Conservation (phyloP, 75 land plant genomes). For the Cupressus sempervirens region DNA sequence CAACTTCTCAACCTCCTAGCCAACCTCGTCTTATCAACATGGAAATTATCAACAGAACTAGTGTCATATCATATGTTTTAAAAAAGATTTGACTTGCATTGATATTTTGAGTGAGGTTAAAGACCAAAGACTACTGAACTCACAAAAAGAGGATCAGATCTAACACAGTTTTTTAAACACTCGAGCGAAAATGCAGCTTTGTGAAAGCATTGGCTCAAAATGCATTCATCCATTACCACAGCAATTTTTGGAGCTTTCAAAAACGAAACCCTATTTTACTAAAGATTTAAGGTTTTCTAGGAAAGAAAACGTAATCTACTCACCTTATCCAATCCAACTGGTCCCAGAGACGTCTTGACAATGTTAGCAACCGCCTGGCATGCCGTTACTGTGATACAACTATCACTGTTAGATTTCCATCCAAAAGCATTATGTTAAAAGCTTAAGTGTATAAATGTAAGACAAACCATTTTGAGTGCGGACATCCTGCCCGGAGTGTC, state of each 20-base stretch:
- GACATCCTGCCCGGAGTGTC: slow-evolving; percentile 83
- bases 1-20: too few relatives aligned
- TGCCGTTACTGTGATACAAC: slow-evolving; percentile 54
- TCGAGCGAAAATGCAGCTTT: not conserved
- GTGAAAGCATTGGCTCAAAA: not conserved
- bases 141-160: not conserved
- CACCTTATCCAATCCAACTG: slow-evolving; percentile 98
- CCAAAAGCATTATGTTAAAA: not conserved
- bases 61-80: not conserved
- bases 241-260: not conserved
- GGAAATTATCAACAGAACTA: not conserved
- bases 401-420: not conserved
- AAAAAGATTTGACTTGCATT: too few relatives aligned
- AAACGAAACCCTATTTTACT: not conserved
- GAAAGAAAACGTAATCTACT: not conserved
- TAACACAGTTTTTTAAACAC: not conserved
- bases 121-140: too few relatives aligned
- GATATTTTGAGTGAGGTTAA: not conserved
- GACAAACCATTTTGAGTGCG: slow-evolving; percentile 73
- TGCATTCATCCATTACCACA: not conserved
- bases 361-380: slow-evolving; percentile 94
- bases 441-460: slow-evolving; percentile 3
- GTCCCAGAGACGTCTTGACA: slow-evolving; percentile 92
- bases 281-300: not conserved
- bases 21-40: too few relatives aligned